Conservation (phyloP, 192 early-diverging fungal genomes). For the Coemansia sp. region DNA sequence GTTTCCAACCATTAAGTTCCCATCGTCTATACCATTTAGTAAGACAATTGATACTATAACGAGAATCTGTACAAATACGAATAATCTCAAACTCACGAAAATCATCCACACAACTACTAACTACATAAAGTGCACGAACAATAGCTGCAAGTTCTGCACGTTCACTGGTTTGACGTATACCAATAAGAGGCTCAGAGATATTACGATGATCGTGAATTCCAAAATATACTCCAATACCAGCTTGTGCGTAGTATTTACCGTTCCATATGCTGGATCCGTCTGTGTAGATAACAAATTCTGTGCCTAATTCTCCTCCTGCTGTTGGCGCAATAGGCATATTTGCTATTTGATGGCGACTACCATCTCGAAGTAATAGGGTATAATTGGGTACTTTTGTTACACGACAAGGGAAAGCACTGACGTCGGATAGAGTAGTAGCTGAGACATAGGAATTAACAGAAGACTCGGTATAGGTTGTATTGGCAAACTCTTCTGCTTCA, state of each 20-base stretch:
- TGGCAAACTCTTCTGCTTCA: conserved; percentile 1
- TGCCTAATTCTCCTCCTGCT: background rate
- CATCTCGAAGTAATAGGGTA: conserved; percentile 2
- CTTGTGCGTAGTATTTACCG: conserved; percentile 47
- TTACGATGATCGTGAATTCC: conserved; percentile 54
- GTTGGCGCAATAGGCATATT: conserved; percentile 2
- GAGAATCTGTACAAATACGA: conserved; percentile 15
- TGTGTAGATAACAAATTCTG: conserved; percentile 42
- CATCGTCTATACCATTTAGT: conserved; percentile 14
- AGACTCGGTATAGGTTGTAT: background rate
- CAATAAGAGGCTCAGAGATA: conserved; percentile 39
- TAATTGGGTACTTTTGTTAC: background rate
- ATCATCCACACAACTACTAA: background rate
- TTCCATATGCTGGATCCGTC: conserved; percentile 58
- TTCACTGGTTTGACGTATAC: conserved; percentile 10
- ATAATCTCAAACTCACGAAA: background rate
- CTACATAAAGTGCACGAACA: conserved; percentile 7
- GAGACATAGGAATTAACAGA: background rate
- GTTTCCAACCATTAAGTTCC: conserved; percentile 16
- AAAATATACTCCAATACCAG: conserved; percentile 60
- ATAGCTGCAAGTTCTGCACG: conserved; percentile 33
- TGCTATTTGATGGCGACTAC: background rate
- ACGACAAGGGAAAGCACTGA: background rate
- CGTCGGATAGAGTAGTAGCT: background rate
- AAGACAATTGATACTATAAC: conserved; percentile 11